Base-by-base conservation (phyloP, 495 filamentous ascomycete genomes). In the Lasiosphaeria ovina region DNA sequence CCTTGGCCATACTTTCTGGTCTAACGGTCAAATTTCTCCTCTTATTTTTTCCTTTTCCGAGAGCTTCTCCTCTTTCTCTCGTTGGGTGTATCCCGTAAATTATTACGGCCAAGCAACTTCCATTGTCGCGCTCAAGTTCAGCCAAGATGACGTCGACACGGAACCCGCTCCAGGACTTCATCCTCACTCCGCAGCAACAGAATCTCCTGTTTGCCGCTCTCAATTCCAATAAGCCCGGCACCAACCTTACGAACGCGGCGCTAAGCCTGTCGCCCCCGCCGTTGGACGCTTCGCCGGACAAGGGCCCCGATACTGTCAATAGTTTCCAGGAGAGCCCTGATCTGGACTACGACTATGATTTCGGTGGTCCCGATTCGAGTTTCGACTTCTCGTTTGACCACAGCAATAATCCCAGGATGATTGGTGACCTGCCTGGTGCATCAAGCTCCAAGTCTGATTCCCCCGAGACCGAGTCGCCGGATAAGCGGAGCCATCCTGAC, bases 161-260 rank as follows among this genome's bases (percentile, higher is more conserved):
- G 45, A 74, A 75, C 51, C 64, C 74, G 9, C 67, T 78, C 10
- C 68, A 72, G 54, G 70, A 76, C 55, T 75, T 80, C 67, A 70
- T 79, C 70, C 87, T 97, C 61, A 91, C 91, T 42, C 87, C 89
- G 16, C 86, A 89, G 66, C 91, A 98, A 73, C 91, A 97, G 76
- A 87, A 89, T 69, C 86, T 97, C 44, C 77, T 98, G 47, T 86
- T 92, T 45, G 90, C 91, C 50, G 93, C 94, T 31, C 85, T 98
- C 63, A 87, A 88, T 51, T 95, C 93, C 56, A 93, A 93, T 73
- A 81, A 59, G 62, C 67, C 57, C 10, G 72, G 61, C 42, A 69
- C 64, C 31, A 67, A 61, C 54, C 69, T 62, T n/a, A 35, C 67
- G 11, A 76, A 69, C 58, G 72, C 62, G 47, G 69, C 71, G 32